Conservation (phyloP, 805 yeast genomes). For the Spathaspora boniae region DNA sequence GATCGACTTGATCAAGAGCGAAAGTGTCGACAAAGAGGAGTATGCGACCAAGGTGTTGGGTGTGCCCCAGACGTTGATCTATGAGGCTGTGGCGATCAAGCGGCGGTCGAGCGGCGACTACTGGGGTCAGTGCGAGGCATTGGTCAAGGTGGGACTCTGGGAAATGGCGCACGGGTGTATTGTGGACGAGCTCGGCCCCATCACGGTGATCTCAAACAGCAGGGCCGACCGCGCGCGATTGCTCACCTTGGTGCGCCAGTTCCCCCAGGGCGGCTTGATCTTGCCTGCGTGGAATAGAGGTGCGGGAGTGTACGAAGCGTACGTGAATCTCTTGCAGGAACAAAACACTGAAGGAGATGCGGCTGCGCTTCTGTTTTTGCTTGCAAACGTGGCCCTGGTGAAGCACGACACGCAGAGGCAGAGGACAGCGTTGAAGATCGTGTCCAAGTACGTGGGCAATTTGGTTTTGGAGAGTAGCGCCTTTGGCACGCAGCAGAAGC, state of each 20-base stretch:
- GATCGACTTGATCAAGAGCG: slow-evolving; percentile 25
- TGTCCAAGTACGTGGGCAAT: slow-evolving; percentile 48
- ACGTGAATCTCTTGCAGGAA: slow-evolving; percentile 28
- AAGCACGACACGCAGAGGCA: slow-evolving; percentile 23
- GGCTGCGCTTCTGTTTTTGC: slow-evolving; percentile 33
- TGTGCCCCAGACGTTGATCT: slow-evolving; percentile 47
- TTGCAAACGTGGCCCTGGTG: slow-evolving; percentile 44
- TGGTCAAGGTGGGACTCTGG: slow-evolving; percentile 58
- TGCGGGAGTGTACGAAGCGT: slow-evolving; percentile 55
- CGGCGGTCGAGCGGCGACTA: slow-evolving; percentile 49
- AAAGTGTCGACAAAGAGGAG: slow-evolving; percentile 24
- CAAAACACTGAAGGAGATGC: slow-evolving; percentile 10
- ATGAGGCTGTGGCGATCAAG: slow-evolving; percentile 58
- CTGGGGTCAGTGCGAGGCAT: slow-evolving; percentile 57
- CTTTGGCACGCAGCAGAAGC: background rate
- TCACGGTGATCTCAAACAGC: slow-evolving; percentile 52
- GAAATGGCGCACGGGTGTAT: slow-evolving; percentile 62
- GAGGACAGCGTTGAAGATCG: slow-evolving; percentile 50
- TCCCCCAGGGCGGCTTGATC: slow-evolving; percentile 39
- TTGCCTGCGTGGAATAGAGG: slow-evolving; percentile 54
- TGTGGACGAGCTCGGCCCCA: slow-evolving; percentile 65
- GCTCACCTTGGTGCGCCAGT: slow-evolving; percentile 34
- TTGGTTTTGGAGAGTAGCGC: slow-evolving; percentile 28
- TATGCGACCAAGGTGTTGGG: slow-evolving; percentile 36
- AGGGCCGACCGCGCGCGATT: slow-evolving; percentile 32